Conservation (phyloP, 768 basidiomycete species). For the Leccinum variicolor region DNA sequence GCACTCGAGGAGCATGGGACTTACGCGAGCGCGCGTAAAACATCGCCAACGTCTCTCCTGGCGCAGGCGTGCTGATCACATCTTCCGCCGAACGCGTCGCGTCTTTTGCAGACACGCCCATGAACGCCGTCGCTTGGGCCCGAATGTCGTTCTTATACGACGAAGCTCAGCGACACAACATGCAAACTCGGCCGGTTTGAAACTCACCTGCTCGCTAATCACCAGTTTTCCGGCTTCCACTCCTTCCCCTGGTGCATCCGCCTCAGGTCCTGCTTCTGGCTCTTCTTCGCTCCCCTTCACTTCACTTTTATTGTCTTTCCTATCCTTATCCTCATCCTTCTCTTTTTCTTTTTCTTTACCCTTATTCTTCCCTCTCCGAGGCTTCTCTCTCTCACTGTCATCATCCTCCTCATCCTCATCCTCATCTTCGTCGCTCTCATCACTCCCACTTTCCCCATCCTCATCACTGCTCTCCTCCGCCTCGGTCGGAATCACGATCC, state of each 20-base stretch:
- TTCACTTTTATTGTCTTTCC: conserved; percentile 16
- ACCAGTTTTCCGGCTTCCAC: conserved; percentile 16
- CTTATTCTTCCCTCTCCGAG: not conserved
- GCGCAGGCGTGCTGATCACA: conserved; percentile 70
- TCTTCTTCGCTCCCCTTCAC: conserved; percentile 28
- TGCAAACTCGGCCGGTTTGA: no score
- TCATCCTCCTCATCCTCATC: conserved; percentile 45
- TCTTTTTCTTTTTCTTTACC: conserved; percentile 1
- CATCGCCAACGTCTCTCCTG: conserved; percentile 77
- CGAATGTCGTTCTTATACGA: conserved; percentile 36
- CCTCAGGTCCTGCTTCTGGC: not conserved
- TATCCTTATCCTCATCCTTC: not conserved
- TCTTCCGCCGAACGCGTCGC: conserved; percentile 62
- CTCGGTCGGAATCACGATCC: conserved; percentile 56
- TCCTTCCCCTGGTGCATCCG: not conserved
- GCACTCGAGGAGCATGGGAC: conserved; percentile 21
- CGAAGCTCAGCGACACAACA: not conserved
- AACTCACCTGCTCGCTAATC: conserved; percentile 4
- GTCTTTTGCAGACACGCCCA: conserved; percentile 62
- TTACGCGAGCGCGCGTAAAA: conserved; percentile 81
- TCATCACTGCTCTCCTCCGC: conserved; percentile 62
- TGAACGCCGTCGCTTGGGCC: conserved; percentile 45
- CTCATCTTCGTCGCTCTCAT: conserved; percentile 49
- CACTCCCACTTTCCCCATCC: conserved; percentile 57
- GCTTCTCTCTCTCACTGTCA: conserved; percentile 12